Evolutionary conservation across 805 yeast genomes (phyloP).

Genomic region (Candida ficus): DNA sequence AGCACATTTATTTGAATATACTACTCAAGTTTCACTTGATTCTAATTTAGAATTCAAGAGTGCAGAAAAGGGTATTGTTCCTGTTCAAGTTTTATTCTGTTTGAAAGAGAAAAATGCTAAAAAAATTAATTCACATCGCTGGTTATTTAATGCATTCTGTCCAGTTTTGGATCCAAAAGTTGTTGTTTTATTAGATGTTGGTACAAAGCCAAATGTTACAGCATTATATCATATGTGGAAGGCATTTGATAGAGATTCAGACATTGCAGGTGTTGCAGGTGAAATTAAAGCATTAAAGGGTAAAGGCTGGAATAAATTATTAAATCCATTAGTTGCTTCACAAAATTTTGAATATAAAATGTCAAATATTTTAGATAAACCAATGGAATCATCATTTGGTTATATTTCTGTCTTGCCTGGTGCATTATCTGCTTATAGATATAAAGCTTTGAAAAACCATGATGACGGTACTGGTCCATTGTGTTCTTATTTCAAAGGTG

Average conservation of each 20-base stretch:
- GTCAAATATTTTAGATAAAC: conserved; percentile 95
- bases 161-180: conserved; percentile 91
- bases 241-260: conserved; percentile 92
- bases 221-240: conserved; percentile 95
- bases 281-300: conserved; percentile 96
- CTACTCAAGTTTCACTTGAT: conserved; percentile 91
- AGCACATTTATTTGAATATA: conserved; percentile 93
- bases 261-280: conserved; percentile 99
- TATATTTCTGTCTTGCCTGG: conserved; percentile 94
- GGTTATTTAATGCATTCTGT: conserved; percentile 95
- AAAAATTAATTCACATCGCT: conserved; percentile 94
- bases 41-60: conserved; percentile 87
- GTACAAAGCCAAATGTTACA: conserved; percentile 86
- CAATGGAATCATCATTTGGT: conserved; percentile 88
- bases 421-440: conserved; percentile 91
- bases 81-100: conserved; percentile 91
- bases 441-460: conserved; percentile 77
- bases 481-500: conserved; percentile 86
- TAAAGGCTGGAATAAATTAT: conserved; percentile 69
- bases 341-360: conserved; percentile 95
- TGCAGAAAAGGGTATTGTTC: conserved; percentile 83
- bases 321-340: conserved; percentile 91
- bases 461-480: conserved; percentile 92
- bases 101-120: conserved; percentile 88
- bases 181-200: conserved; percentile 88